Evolutionary conservation across 768 basidiomycete genomes (phyloP).

Genomic region (Neoboletus subvelutipes): DNA sequence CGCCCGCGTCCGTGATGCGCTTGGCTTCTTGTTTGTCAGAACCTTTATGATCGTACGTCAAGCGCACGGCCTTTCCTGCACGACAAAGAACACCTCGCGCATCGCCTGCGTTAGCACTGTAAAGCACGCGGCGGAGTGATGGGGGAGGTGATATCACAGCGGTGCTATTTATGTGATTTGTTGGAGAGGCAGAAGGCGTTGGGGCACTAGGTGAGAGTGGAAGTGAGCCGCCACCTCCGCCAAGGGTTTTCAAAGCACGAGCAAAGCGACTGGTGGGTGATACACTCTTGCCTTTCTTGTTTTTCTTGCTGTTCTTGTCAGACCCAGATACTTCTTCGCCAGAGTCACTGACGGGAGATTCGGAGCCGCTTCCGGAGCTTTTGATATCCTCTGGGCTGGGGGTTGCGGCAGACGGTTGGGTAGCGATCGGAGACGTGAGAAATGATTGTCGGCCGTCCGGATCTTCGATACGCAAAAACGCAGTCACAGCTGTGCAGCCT

Average conservation of each 20-base stretch:
- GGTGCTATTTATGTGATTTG: slow-evolving; percentile 32
- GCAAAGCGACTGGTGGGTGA: slow-evolving; percentile 49
- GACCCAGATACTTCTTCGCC: slow-evolving; percentile 33
- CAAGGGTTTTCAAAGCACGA: slow-evolving; percentile 54
- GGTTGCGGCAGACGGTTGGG: slow-evolving; percentile 29
- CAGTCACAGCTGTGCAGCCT: slow-evolving; percentile 95
- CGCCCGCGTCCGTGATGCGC: slow-evolving; percentile 95
- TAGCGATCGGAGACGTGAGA: slow-evolving; percentile 35
- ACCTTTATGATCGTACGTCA: slow-evolving; percentile 99
- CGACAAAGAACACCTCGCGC: slow-evolving; percentile 93
- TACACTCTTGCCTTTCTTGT: slow-evolving; percentile 41
- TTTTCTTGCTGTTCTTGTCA: slow-evolving; percentile 38
- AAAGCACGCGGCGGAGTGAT: slow-evolving; percentile 71
- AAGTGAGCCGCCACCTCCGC: slow-evolving; percentile 32
- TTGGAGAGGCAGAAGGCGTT: slow-evolving; percentile 15
- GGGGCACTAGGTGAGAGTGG: slow-evolving; percentile 12
- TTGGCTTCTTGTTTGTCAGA: slow-evolving; percentile 97
- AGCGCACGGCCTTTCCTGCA: slow-evolving; percentile 81
- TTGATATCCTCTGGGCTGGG: slow-evolving; percentile 35
- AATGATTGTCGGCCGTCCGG: slow-evolving; percentile 71
- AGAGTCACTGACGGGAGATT: slow-evolving; percentile 47
- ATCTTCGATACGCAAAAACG: slow-evolving; percentile 92
- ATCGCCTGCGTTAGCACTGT: slow-evolving; percentile 96
- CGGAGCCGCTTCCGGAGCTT: slow-evolving; percentile 36
- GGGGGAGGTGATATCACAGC: slow-evolving; percentile 44